These are phyloP conservation scores for Thalassiosira hispida DNA, from an alignment of 352 stramenopile genomes.

Conservation along the genomic window DNA sequence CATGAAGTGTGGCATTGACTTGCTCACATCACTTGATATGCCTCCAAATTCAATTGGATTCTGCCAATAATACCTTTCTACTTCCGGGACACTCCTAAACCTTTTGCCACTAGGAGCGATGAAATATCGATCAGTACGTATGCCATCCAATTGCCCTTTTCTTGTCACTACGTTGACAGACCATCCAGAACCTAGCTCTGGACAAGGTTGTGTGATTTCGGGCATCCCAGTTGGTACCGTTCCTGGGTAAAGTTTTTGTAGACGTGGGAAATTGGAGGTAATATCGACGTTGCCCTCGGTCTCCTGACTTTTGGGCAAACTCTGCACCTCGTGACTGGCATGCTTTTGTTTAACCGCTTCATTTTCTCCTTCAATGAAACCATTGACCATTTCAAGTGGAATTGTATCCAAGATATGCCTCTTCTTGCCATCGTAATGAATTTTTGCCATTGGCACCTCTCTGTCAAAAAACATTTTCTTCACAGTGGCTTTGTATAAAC, in stretches of 20 bases:
- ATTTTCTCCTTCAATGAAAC: slow-evolving; percentile 52
- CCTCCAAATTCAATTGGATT: slow-evolving; percentile 29
- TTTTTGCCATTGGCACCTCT: slow-evolving; percentile 36
- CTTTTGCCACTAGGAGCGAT: slow-evolving; percentile 27
- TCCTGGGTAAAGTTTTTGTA: slow-evolving; percentile 14
- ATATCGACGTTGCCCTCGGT: not conserved
- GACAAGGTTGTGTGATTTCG: slow-evolving; percentile 19
- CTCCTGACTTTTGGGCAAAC: not conserved
- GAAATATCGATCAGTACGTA: slow-evolving; percentile 31
- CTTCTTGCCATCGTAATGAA: slow-evolving; percentile 71
- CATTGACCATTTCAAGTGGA: slow-evolving; percentile 42
- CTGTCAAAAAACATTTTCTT: slow-evolving; percentile 50
- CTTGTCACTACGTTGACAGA: slow-evolving; percentile 17
- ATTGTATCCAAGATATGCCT: slow-evolving; percentile 56
- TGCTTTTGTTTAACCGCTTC: slow-evolving; percentile 10
- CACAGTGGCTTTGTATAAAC: slow-evolving; percentile 55
- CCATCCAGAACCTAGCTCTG: slow-evolving; percentile 28
- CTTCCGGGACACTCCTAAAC: slow-evolving; percentile 18
- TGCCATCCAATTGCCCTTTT: slow-evolving; percentile 9
- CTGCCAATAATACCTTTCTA: slow-evolving; percentile 23
- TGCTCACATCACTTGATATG: not conserved
- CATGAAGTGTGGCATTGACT: not conserved
- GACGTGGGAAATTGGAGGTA: slow-evolving; percentile 9
- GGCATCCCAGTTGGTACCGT: slow-evolving; percentile 7
- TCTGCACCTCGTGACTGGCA: not conserved